Base-by-base conservation (phyloP, 2,329 filamentous ascomycete genomes). In the Xylaria hypoxylon region DNA sequence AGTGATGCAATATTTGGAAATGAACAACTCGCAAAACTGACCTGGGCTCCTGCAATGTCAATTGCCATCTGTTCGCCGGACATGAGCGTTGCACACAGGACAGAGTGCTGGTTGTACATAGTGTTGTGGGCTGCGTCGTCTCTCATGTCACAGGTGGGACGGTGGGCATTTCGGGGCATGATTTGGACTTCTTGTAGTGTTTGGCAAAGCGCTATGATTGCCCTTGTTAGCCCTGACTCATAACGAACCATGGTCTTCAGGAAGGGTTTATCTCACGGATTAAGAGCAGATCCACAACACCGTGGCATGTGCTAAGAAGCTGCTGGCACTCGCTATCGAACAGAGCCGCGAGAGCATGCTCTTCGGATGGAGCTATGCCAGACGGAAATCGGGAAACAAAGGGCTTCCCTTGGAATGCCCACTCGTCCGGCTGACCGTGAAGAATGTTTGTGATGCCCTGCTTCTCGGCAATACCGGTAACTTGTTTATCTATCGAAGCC, bases 21-120 rank as follows among this genome's bases (percentile, higher is more conserved):
- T 19, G 31, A 44, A 55, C 13, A 31, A 55, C 10, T 56, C 8
- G 33, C 3, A 50, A 26, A 50, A 51, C 64, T 67, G 3, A 64
- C 64, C 55, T 67, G 64, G n/a, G 50, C 59, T 35, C 60, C 64
- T 26, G 42, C 13, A 48, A 59, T 22, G 11, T 67, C 64, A 45
- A 67, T 6, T 13, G n/a, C 64, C 15, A 67, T 28, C 38, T 64
- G 22, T 48, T 67, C 64, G 15, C 55, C 64, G 11, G 64, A 63
- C 42, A 59, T 48, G 33, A 67, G 64, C 17, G 48, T 64, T 50
- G 26, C 55, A 17, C 64, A 38, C 13, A 67, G 33, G 26, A 67
- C 55, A 31, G 24, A 45, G 55, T 67, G 60, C 5, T 35, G 13
- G n/a, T 3, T 22, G 47, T 53, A 59, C 59, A 63, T 63, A 2